Base-by-base conservation (phyloP, 2,329 filamentous ascomycete species). In the Colletotrichum acutatum region DNA sequence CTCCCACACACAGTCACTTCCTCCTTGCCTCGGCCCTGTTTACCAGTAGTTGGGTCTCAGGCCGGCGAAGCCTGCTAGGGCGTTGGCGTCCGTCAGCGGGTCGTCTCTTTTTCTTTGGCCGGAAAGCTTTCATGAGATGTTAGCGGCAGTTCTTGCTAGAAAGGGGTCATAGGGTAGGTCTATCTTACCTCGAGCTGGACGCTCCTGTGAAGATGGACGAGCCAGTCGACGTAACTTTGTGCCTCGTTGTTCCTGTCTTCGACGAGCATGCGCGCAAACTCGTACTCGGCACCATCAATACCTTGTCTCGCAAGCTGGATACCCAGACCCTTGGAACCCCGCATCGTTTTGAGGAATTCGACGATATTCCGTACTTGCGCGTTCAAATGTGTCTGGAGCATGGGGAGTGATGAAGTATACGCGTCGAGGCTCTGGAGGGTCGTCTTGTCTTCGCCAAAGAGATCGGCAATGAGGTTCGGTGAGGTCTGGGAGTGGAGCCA, bases 241-340 rank as follows among this genome's bases (percentile, higher is more conserved):
- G 97, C 97, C 85, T 99, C 97, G 77, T 98, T 98, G 82, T 98
- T 98, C 76, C 97, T 90, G 80, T 99, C 97, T 84, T 99, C 97
- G 37, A 98, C 91, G 76, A 99, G 83, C 83, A 97, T 87, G 66
- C 95, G 88, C 8, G 97, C 97, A 86, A 98, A 99, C 83, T 99
- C 97, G 79, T 95, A 98, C 82, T 99, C 97, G 3, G 95, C 94
- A 0, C 97, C 97, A 79, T 99, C 97, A 4, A 98, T 88, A 0
- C 95, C 95, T 83, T 98, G 97, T 71, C 97, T 86, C 8, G 97
- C 97, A 60, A 99, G 87, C 83, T 98, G 97, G 60, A 99, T 90
- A 1, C 94, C 94, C 73, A 98, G 85, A 26, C 94, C 94, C 84
- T 98, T 98, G 74, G 92, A 95, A 11, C 95, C 95, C 53, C 97